Percentiles rank a stretch among this genome's conserved stretches.
Conservation (phyloP, 2,329 filamentous ascomycete species). For the Emericellopsis cladophorae region DNA sequence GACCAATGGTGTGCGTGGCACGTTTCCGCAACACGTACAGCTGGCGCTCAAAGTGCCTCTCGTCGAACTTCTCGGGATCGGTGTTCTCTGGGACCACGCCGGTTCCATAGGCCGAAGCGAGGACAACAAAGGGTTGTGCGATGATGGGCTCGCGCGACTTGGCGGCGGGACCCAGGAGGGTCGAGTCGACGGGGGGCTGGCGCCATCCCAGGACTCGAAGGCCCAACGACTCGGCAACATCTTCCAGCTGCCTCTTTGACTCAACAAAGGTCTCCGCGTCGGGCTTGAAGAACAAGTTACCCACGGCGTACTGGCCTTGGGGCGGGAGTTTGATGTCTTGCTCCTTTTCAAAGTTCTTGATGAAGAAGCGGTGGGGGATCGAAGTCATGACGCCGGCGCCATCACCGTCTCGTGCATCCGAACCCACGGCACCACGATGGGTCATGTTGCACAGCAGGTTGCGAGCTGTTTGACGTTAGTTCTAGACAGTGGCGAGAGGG, state of each 20-base stretch:
- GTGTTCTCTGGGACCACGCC: constrained; percentile 67
- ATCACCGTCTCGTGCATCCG: constrained; percentile 94
- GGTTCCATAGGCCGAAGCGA: constrained; percentile 71
- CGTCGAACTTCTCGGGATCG: constrained; percentile 71
- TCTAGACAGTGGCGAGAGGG: neutral
- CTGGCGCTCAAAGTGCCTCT: constrained; percentile 79
- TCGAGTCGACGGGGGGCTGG: constrained; percentile 87
- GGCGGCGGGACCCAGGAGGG: constrained; percentile 82
- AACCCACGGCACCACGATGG: constrained; percentile 95
- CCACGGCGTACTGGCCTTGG: constrained; percentile 87
- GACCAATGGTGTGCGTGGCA: constrained; percentile 83
- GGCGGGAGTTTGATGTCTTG: constrained; percentile 78
- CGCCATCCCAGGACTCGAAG: constrained; percentile 92
- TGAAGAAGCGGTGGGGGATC: constrained; percentile 94
- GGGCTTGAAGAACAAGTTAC: constrained; percentile 98
- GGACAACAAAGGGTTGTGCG: constrained; percentile 87
- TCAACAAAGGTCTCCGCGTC: constrained; percentile 81
- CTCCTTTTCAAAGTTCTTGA: constrained; percentile 95
- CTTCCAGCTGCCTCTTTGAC: constrained; percentile 87
- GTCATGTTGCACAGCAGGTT: constrained; percentile 99
- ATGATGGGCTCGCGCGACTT: constrained; percentile 91
- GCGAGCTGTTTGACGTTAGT: constrained; percentile 43
- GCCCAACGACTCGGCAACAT: constrained; percentile 77
- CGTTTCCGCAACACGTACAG: constrained; percentile 91
- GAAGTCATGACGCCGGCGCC: constrained; percentile 99